Percentiles rank a stretch among this genome's conserved stretches.
Evolutionary conservation across 441 rosid species (phyloP).

Genomic region (Eutrema salsugineum): DNA sequence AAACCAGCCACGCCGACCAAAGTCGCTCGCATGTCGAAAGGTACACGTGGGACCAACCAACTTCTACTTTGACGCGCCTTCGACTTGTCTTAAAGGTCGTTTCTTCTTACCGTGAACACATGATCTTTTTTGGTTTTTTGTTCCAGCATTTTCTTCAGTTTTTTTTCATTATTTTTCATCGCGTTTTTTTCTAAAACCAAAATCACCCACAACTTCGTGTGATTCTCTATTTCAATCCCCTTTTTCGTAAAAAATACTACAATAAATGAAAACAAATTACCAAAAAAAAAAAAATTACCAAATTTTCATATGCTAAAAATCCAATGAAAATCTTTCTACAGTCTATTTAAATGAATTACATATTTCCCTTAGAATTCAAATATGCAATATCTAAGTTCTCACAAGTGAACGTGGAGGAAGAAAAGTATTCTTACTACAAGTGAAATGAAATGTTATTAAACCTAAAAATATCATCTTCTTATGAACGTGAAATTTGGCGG

Average conservation of each 20-base stretch:
- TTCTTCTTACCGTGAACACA: neutral
- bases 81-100: constrained; percentile 13
- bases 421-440: too few species aligned
- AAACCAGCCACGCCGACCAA: constrained; percentile 23
- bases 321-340: too few species aligned
- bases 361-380: too few species aligned
- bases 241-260: too few species aligned
- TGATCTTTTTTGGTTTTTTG: neutral
- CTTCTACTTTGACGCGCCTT: constrained; percentile 18
- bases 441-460: too few species aligned
- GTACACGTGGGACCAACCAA: constrained; percentile 24
- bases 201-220: neutral
- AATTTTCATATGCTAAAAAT: too few species aligned
- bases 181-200: neutral
- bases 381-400: too few species aligned
- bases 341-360: too few species aligned
- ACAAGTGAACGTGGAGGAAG: too few species aligned
- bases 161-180: neutral
- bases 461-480: neutral
- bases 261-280: too few species aligned
- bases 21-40: constrained; percentile 29
- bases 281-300: too few species aligned
- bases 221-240: too few species aligned
- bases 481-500: constrained; percentile 21
- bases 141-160: neutral